Evolutionary conservation across 495 filamentous ascomycete genomes (phyloP).

Genomic region (Hypoxylon cercidicola): DNA sequence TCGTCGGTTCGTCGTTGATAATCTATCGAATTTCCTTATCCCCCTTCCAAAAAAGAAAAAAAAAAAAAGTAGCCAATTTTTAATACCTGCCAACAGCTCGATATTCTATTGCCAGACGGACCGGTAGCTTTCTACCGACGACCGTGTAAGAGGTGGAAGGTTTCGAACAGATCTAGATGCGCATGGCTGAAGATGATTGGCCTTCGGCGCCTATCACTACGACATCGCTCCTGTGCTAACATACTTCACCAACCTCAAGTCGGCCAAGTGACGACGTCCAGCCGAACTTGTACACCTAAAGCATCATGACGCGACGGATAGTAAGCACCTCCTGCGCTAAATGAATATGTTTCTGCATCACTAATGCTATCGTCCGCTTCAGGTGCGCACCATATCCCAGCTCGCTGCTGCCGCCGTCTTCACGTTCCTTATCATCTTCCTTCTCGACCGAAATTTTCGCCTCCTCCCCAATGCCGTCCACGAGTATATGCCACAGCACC

Average conservation of each 20-base stretch:
- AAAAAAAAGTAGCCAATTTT: too few relatives aligned
- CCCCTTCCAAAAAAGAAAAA: too few relatives aligned
- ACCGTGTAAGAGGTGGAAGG: conserved; percentile 21
- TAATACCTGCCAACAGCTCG: too few relatives aligned
- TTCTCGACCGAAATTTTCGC: conserved; percentile 83
- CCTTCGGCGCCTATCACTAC: conserved; percentile 36
- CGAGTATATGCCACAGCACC: conserved; percentile 82
- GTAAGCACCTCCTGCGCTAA: conserved; percentile 41
- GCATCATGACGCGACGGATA: conserved; percentile 60
- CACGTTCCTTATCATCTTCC: conserved; percentile 73
- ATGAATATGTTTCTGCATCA: not conserved
- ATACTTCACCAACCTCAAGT: conserved; percentile 26
- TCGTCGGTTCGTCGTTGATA: not conserved
- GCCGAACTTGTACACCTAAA: conserved; percentile 23
- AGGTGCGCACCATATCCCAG: conserved; percentile 88
- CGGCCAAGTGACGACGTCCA: conserved; percentile 22
- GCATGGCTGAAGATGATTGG: conserved; percentile 44
- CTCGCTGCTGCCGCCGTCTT: conserved; percentile 72
- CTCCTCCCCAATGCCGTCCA: conserved; percentile 86
- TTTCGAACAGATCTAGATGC: conserved; percentile 22
- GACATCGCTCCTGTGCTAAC: conserved; percentile 43
- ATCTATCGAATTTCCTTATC: too few relatives aligned
- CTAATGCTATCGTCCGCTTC: conserved; percentile 32
- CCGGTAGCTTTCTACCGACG: conserved; percentile 6
- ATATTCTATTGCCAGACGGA: not conserved